These are phyloP conservation scores for Martiniozyma asiatica DNA, from an alignment of 1,139 yeast species.

Conservation along the genomic window DNA sequence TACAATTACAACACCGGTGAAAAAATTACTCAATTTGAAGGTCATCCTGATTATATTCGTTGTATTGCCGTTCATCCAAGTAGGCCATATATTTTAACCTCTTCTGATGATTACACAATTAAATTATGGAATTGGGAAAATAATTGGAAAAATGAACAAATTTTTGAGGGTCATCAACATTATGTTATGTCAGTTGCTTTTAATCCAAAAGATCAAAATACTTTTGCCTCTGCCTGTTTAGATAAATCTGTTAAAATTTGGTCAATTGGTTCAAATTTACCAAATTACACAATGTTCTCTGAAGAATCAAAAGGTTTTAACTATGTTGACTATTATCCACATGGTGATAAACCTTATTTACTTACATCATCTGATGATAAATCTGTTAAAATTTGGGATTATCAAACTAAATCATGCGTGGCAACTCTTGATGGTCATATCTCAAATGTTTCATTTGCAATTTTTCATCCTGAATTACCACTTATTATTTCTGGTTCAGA, in stretches of 20 bases:
- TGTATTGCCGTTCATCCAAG: conserved; percentile 90
- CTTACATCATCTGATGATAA: conserved; percentile 90
- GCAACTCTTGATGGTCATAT: conserved; percentile 92
- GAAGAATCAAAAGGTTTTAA: conserved; percentile 92
- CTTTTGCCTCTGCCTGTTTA: conserved; percentile 93
- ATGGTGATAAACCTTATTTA: conserved; percentile 90
- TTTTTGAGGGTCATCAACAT: conserved; percentile 92
- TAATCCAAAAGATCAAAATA: conserved; percentile 95
- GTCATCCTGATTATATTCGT: conserved; percentile 94
- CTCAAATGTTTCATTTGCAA: conserved; percentile 89
- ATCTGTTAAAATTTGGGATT: conserved; percentile 90
- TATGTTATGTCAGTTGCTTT: conserved; percentile 90
- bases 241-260: conserved; percentile 95
- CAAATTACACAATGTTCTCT: conserved; percentile 85
- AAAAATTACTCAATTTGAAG: conserved; percentile 88
- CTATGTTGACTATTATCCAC: conserved; percentile 92
- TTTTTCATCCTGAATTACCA: conserved; percentile 94
- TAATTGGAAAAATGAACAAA: conserved; percentile 81
- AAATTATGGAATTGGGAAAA: conserved; percentile 97
- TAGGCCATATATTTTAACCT: conserved; percentile 77
- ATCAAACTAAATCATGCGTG: conserved; percentile 91
- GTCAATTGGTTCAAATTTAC: conserved; percentile 83
- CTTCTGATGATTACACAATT: conserved; percentile 84
- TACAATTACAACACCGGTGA: conserved; percentile 94
- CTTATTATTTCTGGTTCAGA: conserved; percentile 75